Percentiles rank a stretch among this genome's conserved stretches.
These are phyloP conservation scores for Ceratocystis papillata DNA, from an alignment of 2,329 filamentous ascomycete species.

Conservation along the genomic window DNA sequence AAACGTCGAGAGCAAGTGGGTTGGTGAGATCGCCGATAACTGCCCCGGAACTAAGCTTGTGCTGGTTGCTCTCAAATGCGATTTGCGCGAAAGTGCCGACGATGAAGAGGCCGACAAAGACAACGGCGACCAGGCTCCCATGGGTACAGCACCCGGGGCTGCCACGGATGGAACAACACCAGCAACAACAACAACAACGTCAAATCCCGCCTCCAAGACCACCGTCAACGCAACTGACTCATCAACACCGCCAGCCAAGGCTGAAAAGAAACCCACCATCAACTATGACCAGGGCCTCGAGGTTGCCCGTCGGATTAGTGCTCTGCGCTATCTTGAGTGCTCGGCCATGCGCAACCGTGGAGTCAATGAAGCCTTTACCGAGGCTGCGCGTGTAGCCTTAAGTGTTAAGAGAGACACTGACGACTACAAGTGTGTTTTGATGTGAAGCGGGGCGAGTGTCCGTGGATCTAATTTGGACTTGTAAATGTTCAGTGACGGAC, in stretches of 20 bases:
- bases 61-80: conserved; percentile 91
- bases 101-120: conserved; percentile 56
- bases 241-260: conserved; percentile 29
- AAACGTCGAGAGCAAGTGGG: conserved; percentile 98
- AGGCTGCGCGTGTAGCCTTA: conserved; percentile 87
- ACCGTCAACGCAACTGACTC: conserved; percentile 32
- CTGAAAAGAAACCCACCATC: conserved; percentile 62
- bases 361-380: conserved; percentile 97
- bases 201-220: background rate
- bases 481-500: too few relatives aligned
- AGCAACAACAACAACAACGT: background rate
- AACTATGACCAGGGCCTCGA: conserved; percentile 85
- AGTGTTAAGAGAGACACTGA: conserved; percentile 57
- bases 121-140: conserved; percentile 30
- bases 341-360: conserved; percentile 96
- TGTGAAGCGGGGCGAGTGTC: conserved; percentile 35
- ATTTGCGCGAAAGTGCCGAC: conserved; percentile 66
- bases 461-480: too few relatives aligned
- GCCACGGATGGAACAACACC: background rate
- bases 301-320: conserved; percentile 82
- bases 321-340: conserved; percentile 91
- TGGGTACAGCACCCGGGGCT: conserved; percentile 25
- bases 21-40: conserved; percentile 94
- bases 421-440: conserved; percentile 49
- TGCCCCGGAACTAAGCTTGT: conserved; percentile 92